These are phyloP conservation scores for Penicillium alfredii DNA, from an alignment of 495 filamentous ascomycete species.

Conservation along the genomic window DNA sequence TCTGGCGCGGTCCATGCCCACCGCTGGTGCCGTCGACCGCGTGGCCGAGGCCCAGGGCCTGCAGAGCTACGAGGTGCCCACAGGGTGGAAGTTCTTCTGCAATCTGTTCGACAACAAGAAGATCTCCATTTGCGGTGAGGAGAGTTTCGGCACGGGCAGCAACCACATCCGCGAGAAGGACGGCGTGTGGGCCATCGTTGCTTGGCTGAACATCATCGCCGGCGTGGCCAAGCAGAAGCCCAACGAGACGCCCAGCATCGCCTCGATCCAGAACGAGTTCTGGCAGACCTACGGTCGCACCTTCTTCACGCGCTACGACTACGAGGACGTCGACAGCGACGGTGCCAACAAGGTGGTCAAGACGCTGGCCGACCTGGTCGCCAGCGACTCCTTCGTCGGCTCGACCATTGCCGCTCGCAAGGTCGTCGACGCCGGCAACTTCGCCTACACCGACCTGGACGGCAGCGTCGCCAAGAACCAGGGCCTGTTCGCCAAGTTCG, in stretches of 20 bases:
- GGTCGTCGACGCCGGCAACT: constrained; percentile 85
- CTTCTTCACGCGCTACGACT: constrained; percentile 99
- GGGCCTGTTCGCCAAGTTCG: constrained; percentile 91
- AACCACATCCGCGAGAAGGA: constrained; percentile 99
- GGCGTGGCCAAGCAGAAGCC: constrained; percentile 80
- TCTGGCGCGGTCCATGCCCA: constrained; percentile 94
- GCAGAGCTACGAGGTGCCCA: constrained; percentile 92
- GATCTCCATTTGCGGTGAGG: constrained; percentile 97
- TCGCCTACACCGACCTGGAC: constrained; percentile 94
- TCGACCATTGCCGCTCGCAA: constrained; percentile 76
- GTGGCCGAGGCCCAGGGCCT: constrained; percentile 92
- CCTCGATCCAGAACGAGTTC: constrained; percentile 93
- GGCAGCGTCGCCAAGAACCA: constrained; percentile 94
- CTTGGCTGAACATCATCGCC: constrained; percentile 98
- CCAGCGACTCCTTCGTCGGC: constrained; percentile 70
- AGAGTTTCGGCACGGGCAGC: constrained; percentile 97
- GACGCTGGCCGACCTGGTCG: constrained; percentile 61
- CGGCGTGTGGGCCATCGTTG: constrained; percentile 92
- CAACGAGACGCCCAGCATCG: constrained; percentile 73
- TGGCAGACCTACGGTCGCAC: constrained; percentile 95
- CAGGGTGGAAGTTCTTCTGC: constrained; percentile 99
- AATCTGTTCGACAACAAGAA: constrained; percentile 95
- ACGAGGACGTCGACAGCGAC: constrained; percentile 85
- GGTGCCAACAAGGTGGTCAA: constrained; percentile 84
- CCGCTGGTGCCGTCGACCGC: constrained; percentile 87